A percentile compares a stretch with the other conserved stretches of the same genome.
Conservation (phyloP, 345 rosid genomes). For the Raphanus sativus region DNA sequence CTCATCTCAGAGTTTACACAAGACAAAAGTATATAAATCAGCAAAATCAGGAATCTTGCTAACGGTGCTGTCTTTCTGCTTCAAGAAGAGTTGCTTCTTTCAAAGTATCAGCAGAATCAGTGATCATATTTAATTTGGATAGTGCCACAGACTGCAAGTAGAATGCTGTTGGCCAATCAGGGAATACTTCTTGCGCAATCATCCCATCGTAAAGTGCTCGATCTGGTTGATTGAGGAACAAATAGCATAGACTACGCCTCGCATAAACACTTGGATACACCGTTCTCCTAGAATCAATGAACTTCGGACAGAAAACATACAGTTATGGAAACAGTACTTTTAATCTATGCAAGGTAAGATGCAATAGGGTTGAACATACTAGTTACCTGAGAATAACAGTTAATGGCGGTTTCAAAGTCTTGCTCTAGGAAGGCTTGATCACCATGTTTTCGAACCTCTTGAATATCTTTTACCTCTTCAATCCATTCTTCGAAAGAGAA, state of each 20-base stretch:
- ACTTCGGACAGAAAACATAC: conserved; percentile 43
- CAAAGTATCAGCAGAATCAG: conserved; percentile 82
- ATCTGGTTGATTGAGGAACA: conserved; percentile 71
- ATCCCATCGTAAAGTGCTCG: conserved; percentile 86
- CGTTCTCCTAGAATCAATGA: conserved; percentile 62
- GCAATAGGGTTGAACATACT: neutral
- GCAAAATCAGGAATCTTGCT: conserved; percentile 43
- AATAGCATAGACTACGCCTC: conserved; percentile 82
- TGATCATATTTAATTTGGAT: conserved; percentile 78
- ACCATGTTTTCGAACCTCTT: conserved; percentile 77
- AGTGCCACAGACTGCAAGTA: conserved; percentile 96
- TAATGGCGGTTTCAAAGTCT: conserved; percentile 90
- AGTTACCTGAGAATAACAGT: conserved; percentile 78
- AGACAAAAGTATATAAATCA: neutral
- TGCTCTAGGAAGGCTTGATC: conserved; percentile 77
- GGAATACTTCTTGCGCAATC: conserved; percentile 71
- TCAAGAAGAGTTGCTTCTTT: conserved; percentile 76
- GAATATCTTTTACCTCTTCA: conserved; percentile 74
- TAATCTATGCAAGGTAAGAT: neutral
- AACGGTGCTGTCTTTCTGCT: conserved; percentile 61
- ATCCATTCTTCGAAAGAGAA: conserved; percentile 93
- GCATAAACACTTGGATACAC: conserved; percentile 85
- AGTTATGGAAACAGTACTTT: neutral
- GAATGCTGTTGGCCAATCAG: conserved; percentile 93
- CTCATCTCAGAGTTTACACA: conserved; percentile 2